Evolutionary conservation across 2,329 filamentous ascomycete genomes (phyloP).

Genomic region (Cladosporium sp.): DNA sequence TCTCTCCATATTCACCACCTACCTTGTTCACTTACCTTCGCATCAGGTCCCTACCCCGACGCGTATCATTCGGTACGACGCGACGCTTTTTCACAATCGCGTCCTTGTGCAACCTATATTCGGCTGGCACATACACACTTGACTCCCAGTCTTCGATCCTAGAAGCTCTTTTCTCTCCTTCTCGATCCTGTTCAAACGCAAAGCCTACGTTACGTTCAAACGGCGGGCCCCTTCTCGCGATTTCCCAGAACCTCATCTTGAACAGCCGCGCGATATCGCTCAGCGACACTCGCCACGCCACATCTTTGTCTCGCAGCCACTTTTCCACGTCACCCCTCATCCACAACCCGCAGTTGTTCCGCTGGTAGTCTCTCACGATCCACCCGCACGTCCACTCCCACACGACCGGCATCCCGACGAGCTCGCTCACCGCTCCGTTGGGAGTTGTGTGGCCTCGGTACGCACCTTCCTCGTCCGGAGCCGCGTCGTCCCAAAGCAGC

Average conservation of each 20-base stretch:
- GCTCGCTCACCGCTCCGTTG: not conserved
- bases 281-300: constrained; percentile 4
- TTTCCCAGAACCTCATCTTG: not conserved
- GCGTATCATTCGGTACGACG: too few species aligned
- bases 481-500: not conserved
- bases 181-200: not conserved
- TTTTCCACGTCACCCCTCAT: not conserved
- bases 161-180: not conserved
- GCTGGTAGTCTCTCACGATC: not conserved
- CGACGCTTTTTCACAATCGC: too few species aligned
- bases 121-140: too few species aligned
- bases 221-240: not conserved
- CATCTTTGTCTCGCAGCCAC: not conserved
- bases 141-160: too few species aligned
- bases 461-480: not conserved
- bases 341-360: not conserved
- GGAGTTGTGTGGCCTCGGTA: not conserved
- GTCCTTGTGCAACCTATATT: too few species aligned
- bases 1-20: too few species aligned
- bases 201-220: constrained; percentile 1
- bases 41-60: too few species aligned
- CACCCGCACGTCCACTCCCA: not conserved
- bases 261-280: not conserved
- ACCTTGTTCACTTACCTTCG: too few species aligned
- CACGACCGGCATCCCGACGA: not conserved